Percentiles rank a stretch among this genome's conserved stretches.
Evolutionary conservation across 2,329 filamentous ascomycete genomes (phyloP).

Genomic region (Aspergillus awamori): DNA sequence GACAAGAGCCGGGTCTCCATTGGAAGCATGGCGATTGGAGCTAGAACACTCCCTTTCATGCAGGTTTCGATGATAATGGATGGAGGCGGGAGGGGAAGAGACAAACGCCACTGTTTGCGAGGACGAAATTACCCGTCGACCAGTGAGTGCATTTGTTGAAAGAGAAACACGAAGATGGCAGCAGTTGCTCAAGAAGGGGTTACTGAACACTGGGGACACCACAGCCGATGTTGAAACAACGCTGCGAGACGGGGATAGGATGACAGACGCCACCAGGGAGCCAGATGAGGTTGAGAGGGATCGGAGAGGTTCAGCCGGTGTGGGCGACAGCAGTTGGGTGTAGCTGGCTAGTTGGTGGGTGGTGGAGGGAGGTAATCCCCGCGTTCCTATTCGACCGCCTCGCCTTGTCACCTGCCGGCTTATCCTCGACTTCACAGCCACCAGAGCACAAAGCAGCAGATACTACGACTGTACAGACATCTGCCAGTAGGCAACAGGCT

Average conservation of each 20-base stretch:
- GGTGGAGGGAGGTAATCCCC: conserved; percentile 8
- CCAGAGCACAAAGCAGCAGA: background rate
- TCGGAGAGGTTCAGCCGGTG: conserved; percentile 7
- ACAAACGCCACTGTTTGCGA: conserved; percentile 1
- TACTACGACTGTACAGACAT: background rate
- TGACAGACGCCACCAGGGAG: background rate
- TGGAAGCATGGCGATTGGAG: conserved; percentile 16
- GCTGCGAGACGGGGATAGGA: background rate
- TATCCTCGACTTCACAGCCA: background rate
- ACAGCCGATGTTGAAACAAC: background rate
- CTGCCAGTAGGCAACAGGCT: background rate
- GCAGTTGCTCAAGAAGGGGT: background rate
- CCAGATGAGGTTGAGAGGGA: background rate
- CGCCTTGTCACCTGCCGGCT: conserved; percentile 4
- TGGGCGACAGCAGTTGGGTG: background rate
- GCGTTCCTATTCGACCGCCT: background rate
- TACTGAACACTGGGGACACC: background rate
- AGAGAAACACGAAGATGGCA: background rate
- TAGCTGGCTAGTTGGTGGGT: background rate
- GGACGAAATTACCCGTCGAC: background rate
- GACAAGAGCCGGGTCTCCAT: conserved; percentile 16
- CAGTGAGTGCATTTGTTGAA: background rate
- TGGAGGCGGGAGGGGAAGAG: conserved; percentile 9
- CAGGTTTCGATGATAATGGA: conserved; percentile 19
- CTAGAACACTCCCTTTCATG: conserved; percentile 14